These are phyloP conservation scores for Osmanthus fragrans DNA, from an alignment of 257 asterid genomes.

Conservation along the genomic window DNA sequence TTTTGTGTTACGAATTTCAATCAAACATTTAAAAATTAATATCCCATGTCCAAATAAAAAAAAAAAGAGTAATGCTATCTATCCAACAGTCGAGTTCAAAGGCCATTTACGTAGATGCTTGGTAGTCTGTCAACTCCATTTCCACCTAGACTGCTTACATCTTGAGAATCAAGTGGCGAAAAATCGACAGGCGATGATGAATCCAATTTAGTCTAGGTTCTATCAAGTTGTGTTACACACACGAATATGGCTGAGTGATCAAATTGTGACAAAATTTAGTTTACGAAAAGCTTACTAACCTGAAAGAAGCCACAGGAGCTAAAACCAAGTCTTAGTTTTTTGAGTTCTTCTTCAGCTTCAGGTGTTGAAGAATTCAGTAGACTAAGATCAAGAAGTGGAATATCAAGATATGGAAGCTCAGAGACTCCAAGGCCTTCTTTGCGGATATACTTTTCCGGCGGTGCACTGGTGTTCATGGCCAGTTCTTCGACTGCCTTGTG, in stretches of 20 bases:
- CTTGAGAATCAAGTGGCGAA: too few relatives aligned
- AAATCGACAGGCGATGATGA: too few relatives aligned
- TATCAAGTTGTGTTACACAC: not conserved
- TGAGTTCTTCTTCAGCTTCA: constrained; percentile 24
- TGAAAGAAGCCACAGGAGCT: constrained; percentile 38
- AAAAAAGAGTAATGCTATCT: too few relatives aligned
- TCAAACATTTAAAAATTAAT: not conserved
- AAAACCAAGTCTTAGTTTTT: constrained; percentile 31
- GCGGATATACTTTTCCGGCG: constrained; percentile 32
- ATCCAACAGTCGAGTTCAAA: too few relatives aligned
- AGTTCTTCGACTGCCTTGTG: constrained; percentile 31
- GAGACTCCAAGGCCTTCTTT: constrained; percentile 26
- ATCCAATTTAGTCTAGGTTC: too few relatives aligned
- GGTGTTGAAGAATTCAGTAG: constrained; percentile 36
- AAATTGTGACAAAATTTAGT: not conserved
- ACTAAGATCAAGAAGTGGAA: constrained; percentile 34
- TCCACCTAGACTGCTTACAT: too few relatives aligned
- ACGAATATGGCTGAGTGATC: not conserved
- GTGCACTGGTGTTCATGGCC: constrained; percentile 8
- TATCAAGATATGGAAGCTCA: constrained; percentile 24
- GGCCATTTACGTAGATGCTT: too few relatives aligned
- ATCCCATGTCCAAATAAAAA: not conserved
- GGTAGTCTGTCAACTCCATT: too few relatives aligned
- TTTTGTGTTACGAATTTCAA: not conserved
- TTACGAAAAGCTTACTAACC: constrained; percentile 16